phyloP scores from a whole-genome alignment of 2,329 filamentous ascomycete genomes.

The Aspergillus hortae region DNA sequence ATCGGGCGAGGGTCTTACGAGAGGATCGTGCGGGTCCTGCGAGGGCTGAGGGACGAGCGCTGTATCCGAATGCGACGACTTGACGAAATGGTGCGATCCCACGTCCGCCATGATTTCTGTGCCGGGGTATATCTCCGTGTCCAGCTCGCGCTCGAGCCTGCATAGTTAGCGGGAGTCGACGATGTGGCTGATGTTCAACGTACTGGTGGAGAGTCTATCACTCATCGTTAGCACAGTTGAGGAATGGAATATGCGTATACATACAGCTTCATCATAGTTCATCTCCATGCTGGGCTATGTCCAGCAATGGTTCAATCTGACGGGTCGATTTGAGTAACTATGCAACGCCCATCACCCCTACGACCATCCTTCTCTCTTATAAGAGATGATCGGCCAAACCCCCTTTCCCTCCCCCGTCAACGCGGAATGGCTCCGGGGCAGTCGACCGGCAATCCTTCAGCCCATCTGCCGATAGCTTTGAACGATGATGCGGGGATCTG shows the following conservation, averaged over 20 bases:
- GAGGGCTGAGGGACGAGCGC: slow-evolving; percentile 53
- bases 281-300: slow-evolving; percentile 40
- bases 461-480: too few relatives aligned
- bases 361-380: neutral
- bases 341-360: neutral
- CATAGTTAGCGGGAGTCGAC: slow-evolving; percentile 30
- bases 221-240: neutral
- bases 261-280: slow-evolving; percentile 43
- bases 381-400: neutral
- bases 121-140: slow-evolving; percentile 53
- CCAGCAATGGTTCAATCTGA: neutral
- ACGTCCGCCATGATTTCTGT: slow-evolving; percentile 62
- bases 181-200: neutral
- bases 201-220: slow-evolving; percentile 22
- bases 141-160: slow-evolving; percentile 51
- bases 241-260: slow-evolving; percentile 5
- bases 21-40: slow-evolving; percentile 44
- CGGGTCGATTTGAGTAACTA: neutral
- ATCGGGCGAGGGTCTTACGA: slow-evolving; percentile 25
- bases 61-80: slow-evolving; percentile 39
- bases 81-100: slow-evolving; percentile 62
- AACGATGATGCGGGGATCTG: neutral
- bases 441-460: too few relatives aligned
- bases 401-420: too few relatives aligned
- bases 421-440: neutral